phyloP scores from a whole-genome alignment of 305 asterid genomes.

The Fraxinus ornus region DNA sequence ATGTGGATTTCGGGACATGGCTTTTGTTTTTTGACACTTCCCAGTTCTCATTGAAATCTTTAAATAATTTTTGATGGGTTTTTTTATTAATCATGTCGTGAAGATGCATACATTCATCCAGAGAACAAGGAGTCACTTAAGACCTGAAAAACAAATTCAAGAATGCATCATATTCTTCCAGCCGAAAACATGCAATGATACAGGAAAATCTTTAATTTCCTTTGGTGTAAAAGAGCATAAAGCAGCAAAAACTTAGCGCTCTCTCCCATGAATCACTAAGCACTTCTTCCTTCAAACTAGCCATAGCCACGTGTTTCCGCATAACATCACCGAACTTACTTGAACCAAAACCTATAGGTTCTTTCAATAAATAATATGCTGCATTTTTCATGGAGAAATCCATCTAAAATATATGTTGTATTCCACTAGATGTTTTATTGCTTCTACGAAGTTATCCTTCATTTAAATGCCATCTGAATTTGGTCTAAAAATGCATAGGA shows the following conservation, averaged over 20 bases:
- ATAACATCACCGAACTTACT: background rate
- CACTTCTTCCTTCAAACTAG: background rate
- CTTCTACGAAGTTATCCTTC: background rate
- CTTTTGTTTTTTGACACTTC: background rate
- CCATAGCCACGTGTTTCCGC: background rate
- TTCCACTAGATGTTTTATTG: background rate
- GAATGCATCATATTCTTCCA: background rate
- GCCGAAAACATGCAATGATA: too few species aligned
- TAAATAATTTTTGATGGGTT: background rate
- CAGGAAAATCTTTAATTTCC: too few species aligned
- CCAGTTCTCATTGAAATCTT: background rate
- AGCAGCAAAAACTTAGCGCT: background rate
- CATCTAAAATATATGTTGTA: background rate
- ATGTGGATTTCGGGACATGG: background rate
- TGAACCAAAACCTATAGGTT: background rate
- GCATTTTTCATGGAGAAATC: background rate
- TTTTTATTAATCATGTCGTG: background rate
- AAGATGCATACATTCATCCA: background rate
- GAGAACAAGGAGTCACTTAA: background rate
- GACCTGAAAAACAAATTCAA: background rate
- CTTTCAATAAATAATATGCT: background rate
- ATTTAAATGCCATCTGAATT: background rate
- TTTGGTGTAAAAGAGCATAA: background rate
- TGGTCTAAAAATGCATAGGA: background rate
- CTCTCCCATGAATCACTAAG: background rate